Evolutionary conservation across 257 asterid genomes (phyloP).

Genomic region (Nicotiana undulata): DNA sequence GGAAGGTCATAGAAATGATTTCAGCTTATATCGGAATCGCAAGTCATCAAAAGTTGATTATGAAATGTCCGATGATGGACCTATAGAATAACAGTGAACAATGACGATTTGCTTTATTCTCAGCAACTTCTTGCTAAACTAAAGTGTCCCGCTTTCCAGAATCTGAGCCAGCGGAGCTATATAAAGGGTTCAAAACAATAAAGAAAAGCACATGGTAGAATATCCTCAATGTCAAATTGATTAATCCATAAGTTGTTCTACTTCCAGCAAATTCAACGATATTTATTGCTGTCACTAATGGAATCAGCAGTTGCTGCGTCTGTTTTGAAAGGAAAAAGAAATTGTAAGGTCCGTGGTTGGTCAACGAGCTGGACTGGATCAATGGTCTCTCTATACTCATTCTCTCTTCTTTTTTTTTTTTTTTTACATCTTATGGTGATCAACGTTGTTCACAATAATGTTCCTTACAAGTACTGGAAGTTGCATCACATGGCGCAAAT

Average conservation of each 20-base stretch:
- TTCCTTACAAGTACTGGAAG: neutral
- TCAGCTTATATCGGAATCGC: neutral
- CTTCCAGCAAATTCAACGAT: neutral
- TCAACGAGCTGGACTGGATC: neutral
- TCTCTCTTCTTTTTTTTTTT: too few species aligned
- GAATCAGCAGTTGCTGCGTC: neutral
- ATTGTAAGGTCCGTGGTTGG: neutral
- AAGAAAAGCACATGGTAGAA: neutral
- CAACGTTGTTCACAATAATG: neutral
- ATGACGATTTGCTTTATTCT: neutral
- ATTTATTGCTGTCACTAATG: neutral
- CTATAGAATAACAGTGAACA: neutral
- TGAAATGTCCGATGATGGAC: neutral
- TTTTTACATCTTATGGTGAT: neutral
- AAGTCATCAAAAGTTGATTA: neutral
- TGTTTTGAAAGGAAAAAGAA: neutral
- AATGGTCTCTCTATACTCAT: neutral
- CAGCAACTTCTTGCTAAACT: neutral
- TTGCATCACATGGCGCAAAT: neutral
- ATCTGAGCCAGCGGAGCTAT: neutral
- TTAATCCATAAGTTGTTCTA: neutral
- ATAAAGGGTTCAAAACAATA: neutral
- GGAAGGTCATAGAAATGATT: neutral
- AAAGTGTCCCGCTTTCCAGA: neutral
- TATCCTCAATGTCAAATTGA: neutral